Conservation (phyloP, 164 flowering plant species). For the Echeveria elegans region DNA sequence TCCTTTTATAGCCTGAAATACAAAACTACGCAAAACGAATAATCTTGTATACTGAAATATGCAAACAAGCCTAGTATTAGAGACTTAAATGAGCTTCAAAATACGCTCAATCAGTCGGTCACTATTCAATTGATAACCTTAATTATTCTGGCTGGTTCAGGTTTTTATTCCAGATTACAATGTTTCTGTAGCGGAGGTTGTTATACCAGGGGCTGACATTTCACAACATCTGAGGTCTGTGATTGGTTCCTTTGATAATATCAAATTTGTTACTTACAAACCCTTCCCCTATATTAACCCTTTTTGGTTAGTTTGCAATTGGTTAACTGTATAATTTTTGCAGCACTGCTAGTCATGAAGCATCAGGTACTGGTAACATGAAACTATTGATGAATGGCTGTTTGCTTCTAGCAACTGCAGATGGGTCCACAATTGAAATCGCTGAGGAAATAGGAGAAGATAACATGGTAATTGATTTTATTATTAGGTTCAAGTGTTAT, state of each 20-base stretch:
- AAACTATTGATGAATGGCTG: constrained; percentile 52
- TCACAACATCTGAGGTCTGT: constrained; percentile 47
- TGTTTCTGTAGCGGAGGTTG: constrained; percentile 47
- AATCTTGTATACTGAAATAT: too few species aligned
- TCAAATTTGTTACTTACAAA: not conserved
- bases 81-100: too few species aligned
- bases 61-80: too few species aligned
- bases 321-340: too few species aligned
- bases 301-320: too few species aligned
- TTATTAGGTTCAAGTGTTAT: not conserved
- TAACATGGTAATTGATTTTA: constrained; percentile 29
- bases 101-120: too few species aligned
- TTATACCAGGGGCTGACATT: constrained; percentile 49
- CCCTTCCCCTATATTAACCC: not conserved
- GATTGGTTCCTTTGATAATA: not conserved
- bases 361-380: constrained; percentile 50
- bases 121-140: not conserved
- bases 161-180: constrained; percentile 50
- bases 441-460: constrained; percentile 43
- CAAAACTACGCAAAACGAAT: too few species aligned
- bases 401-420: constrained; percentile 37
- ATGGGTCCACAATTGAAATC: constrained; percentile 43
- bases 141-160: constrained; percentile 17
- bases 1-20: too few species aligned
- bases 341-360: constrained; percentile 53